Conservation (phyloP, 2,329 filamentous ascomycete species). For the Waltergamsia citrina region DNA sequence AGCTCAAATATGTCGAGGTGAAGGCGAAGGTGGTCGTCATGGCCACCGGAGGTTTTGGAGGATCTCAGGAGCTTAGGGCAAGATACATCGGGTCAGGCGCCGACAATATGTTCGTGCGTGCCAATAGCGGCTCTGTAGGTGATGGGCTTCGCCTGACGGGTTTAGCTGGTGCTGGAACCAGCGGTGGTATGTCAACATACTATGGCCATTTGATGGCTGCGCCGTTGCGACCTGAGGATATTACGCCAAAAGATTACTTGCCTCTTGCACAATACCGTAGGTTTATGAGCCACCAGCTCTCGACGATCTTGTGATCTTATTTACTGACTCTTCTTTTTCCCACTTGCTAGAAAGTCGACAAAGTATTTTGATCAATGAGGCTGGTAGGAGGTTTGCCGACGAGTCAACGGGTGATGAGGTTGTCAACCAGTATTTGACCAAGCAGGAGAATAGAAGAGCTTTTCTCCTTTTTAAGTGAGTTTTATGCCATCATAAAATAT, state of each 20-base stretch:
- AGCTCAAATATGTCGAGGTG: neutral
- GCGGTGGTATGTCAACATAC: slow-evolving; percentile 1
- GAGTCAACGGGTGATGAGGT: slow-evolving; percentile 3
- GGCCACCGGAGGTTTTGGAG: slow-evolving; percentile 3
- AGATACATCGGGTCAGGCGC: neutral
- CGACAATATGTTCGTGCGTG: slow-evolving; percentile 3
- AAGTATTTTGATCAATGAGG: slow-evolving; percentile 1
- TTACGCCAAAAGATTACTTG: slow-evolving; percentile 1
- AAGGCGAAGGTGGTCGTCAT: neutral
- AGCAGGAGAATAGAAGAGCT: neutral
- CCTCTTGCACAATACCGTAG: neutral
- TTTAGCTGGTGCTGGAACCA: neutral
- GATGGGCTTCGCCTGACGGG: slow-evolving; percentile 1
- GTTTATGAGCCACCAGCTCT: too few species aligned
- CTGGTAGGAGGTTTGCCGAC: slow-evolving; percentile 1
- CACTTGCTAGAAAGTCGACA: slow-evolving; percentile 1
- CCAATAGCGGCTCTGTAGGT: slow-evolving; percentile 1
- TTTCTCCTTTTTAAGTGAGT: slow-evolving; percentile 1
- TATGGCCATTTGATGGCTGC: slow-evolving; percentile 3
- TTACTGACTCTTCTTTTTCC: too few species aligned
- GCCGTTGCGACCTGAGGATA: neutral
- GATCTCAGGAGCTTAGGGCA: neutral
- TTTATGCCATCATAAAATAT: neutral
- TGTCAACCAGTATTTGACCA: slow-evolving; percentile 2
- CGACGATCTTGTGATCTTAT: too few species aligned